Evolutionary conservation across 139 green algal genomes (phyloP).

Genomic region (Ettlia oleoabundans): DNA sequence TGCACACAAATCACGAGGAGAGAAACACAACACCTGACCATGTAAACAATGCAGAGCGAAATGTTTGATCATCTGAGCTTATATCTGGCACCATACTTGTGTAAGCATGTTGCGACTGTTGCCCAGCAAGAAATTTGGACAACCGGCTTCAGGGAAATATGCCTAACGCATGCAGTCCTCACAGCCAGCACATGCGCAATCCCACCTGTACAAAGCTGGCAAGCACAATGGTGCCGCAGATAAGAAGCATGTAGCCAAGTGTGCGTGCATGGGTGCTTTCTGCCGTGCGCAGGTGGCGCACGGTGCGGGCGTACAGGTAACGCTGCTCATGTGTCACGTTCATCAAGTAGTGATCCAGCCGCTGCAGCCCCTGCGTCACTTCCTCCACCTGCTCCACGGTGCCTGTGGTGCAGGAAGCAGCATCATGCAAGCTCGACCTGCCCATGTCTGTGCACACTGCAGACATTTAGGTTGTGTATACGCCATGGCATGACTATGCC

Average conservation of each 20-base stretch:
- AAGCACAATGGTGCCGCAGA: slow-evolving; percentile 38
- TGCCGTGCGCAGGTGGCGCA: slow-evolving; percentile 48
- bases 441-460: too few species aligned
- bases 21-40: too few species aligned
- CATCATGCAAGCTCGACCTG: too few species aligned
- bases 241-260: slow-evolving; percentile 44
- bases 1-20: too few species aligned
- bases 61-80: too few species aligned
- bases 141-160: not conserved
- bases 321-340: slow-evolving; percentile 54
- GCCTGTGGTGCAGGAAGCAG: not conserved
- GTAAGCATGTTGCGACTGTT: too few species aligned
- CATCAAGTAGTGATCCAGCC: slow-evolving; percentile 50
- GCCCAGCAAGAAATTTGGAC: too few species aligned
- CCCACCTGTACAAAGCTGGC: slow-evolving; percentile 44
- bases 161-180: too few species aligned
- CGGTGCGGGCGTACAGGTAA: slow-evolving; percentile 45
- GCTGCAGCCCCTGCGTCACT: slow-evolving; percentile 38
- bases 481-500: not conserved
- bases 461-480: too few species aligned
- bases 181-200: not conserved
- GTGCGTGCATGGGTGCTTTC: slow-evolving; percentile 39
- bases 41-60: too few species aligned
- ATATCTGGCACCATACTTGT: too few species aligned
- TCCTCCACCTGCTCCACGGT: slow-evolving; percentile 44